Conservation (phyloP, 1,284 basidiomycete genomes). For the Ganoderma sinense region DNA sequence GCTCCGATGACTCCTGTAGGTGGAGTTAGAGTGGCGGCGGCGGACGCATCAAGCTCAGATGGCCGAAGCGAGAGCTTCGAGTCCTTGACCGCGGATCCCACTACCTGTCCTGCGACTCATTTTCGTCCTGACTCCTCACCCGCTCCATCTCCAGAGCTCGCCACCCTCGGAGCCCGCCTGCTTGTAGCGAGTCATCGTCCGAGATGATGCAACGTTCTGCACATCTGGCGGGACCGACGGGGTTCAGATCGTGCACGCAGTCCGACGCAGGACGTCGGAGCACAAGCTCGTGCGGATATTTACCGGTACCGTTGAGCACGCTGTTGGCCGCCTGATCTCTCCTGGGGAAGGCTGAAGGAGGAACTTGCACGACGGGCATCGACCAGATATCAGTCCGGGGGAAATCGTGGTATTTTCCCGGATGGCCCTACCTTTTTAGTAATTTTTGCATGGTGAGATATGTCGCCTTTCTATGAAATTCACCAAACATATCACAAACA, state of each 20-base stretch:
- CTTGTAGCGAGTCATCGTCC: constrained; percentile 84
- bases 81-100: constrained; percentile 82
- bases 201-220: constrained; percentile 85
- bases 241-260: constrained; percentile 10
- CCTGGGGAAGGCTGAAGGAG: constrained; percentile 92
- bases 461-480: too few relatives aligned
- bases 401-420: too few relatives aligned
- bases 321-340: constrained; percentile 97
- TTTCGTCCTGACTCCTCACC: too few relatives aligned
- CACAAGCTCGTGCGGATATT: constrained; percentile 8
- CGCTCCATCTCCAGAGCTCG: constrained; percentile 28
- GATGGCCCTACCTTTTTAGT: too few relatives aligned
- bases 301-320: constrained; percentile 90
- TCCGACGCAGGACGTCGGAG: neutral
- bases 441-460: too few relatives aligned
- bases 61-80: constrained; percentile 85
- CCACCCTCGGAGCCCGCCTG: constrained; percentile 68
- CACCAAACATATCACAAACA: too few relatives aligned
- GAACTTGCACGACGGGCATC: too few relatives aligned
- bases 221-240: constrained; percentile 66
- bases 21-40: neutral
- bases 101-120: constrained; percentile 69
- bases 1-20: constrained; percentile 78
- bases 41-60: constrained; percentile 72
- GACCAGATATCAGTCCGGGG: too few relatives aligned